phyloP scores from a whole-genome alignment of 108 stramenopile species.

The Schizochytrium sp. region DNA sequence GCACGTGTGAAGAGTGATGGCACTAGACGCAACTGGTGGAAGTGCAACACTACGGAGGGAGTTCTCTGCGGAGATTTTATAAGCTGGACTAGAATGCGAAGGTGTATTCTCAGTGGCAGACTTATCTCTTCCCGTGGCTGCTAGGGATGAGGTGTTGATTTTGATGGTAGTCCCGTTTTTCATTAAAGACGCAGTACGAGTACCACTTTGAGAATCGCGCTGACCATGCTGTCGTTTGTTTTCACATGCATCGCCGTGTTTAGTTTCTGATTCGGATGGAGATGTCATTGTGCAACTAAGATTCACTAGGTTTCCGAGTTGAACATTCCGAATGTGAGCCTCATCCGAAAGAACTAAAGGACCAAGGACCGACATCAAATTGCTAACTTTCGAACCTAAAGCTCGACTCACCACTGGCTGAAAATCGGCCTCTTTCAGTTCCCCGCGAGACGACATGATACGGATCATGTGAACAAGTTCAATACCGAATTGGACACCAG shows the following conservation, averaged over 20 bases:
- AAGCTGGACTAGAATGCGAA: no score
- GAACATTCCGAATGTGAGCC: slow-evolving; percentile 1
- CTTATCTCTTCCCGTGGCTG: no score
- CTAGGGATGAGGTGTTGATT: no score
- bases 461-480: neutral
- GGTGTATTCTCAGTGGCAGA: no score
- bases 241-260: no score
- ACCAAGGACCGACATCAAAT: neutral
- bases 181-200: no score
- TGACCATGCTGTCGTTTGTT: no score
- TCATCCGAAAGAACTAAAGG: neutral
- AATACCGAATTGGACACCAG: neutral
- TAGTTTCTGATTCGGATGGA: no score
- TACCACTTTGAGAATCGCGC: no score
- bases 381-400: neutral
- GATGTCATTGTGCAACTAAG: neutral
- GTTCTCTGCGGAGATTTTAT: neutral
- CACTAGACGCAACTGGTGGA: neutral
- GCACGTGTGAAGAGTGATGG: neutral
- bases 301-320: neutral
- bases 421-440: neutral
- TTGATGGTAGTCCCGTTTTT: no score
- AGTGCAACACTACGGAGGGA: neutral
- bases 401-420: neutral
- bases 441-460: neutral